Evolutionary conservation across 805 yeast species (phyloP).

Genomic region (Kuraishia floccosa): DNA sequence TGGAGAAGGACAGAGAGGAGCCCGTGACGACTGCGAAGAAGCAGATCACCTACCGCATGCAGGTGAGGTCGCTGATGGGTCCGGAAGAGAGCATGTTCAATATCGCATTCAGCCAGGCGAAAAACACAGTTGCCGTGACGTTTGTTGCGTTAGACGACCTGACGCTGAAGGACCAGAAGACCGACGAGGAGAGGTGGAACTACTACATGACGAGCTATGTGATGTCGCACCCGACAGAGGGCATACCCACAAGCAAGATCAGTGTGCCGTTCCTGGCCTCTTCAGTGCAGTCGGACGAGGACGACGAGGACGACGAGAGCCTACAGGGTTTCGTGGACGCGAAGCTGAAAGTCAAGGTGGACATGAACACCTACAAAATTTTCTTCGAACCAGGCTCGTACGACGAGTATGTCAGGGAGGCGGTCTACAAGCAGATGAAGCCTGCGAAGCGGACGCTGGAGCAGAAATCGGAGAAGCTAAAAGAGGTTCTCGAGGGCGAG

Average conservation of each 20-base stretch:
- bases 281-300: constrained; percentile 42
- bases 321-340: constrained; percentile 58
- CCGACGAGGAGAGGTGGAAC: constrained; percentile 78
- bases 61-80: constrained; percentile 67
- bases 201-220: constrained; percentile 88
- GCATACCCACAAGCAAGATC: constrained; percentile 69
- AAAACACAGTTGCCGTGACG: constrained; percentile 52
- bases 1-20: constrained; percentile 67
- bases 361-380: constrained; percentile 67
- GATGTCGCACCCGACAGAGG: constrained; percentile 96
- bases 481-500: constrained; percentile 33
- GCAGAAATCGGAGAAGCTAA: constrained; percentile 14
- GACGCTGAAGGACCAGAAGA: constrained; percentile 61
- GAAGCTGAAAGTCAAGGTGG: constrained; percentile 65
- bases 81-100: constrained; percentile 90
- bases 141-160: constrained; percentile 83
- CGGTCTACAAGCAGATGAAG: constrained; percentile 27
- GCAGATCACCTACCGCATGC: constrained; percentile 86
- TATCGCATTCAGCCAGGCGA: constrained; percentile 51
- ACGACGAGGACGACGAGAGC: constrained; percentile 27
- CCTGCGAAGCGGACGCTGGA: constrained; percentile 7
- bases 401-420: constrained; percentile 65
- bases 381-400: constrained; percentile 70
- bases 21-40: constrained; percentile 64
- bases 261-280: constrained; percentile 69